These are phyloP conservation scores for Agrocybe chaxingu DNA, from an alignment of 768 basidiomycete genomes.

Conservation along the genomic window DNA sequence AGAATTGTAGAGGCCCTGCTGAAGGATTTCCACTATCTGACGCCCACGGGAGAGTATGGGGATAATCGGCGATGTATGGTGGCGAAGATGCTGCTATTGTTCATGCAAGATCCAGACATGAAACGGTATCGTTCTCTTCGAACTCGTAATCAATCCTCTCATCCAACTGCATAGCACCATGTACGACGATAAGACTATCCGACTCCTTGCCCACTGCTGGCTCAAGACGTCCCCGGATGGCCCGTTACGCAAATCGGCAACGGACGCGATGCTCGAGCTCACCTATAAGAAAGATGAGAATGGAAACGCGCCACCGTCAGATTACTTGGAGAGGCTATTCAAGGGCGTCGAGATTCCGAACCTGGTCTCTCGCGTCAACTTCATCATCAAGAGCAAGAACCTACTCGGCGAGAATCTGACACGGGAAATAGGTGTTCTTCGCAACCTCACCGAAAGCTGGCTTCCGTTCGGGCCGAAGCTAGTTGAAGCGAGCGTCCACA, in stretches of 20 bases:
- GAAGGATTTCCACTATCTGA: not conserved
- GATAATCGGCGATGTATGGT: not conserved
- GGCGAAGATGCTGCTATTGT: not conserved
- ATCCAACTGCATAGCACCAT: not conserved
- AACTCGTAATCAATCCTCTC: not conserved
- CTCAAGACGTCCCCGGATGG: not conserved
- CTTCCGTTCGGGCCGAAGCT: not conserved
- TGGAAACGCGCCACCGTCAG: not conserved
- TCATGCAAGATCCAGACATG: not conserved
- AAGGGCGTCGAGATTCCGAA: conserved; percentile 3
- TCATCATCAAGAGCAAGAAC: conserved; percentile 1
- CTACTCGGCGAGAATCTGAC: not conserved
- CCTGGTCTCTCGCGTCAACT: conserved; percentile 4
- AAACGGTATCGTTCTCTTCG: not conserved
- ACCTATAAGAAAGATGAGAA: not conserved
- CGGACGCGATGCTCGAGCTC: not conserved
- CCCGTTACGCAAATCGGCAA: not conserved
- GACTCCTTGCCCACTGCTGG: conserved; percentile 4
- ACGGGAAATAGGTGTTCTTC: not conserved
- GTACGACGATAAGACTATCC: conserved; percentile 3
- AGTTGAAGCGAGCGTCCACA: not conserved
- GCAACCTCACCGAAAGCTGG: not conserved
- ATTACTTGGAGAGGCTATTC: not conserved
- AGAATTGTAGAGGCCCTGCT: not conserved
- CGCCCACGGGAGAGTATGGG: not conserved